A percentile compares a stretch with the other conserved stretches of the same genome.
Evolutionary conservation across 768 basidiomycete species (phyloP).

Genomic region (Chalciporus piperatus): DNA sequence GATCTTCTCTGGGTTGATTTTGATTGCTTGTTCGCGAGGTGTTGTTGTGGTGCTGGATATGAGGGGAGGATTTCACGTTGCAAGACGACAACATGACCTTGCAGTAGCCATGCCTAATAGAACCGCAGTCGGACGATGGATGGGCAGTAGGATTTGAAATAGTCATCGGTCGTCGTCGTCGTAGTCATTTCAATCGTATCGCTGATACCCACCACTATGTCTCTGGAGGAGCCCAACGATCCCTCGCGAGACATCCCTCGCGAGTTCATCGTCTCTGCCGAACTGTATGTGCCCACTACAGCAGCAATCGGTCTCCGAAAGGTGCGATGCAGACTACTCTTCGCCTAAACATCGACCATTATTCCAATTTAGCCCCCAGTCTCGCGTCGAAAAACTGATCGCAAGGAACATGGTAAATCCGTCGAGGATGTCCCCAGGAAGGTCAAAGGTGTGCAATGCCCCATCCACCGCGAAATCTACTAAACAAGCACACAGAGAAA

Average conservation of each 20-base stretch:
- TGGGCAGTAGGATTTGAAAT: no score
- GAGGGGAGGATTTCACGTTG: not conserved
- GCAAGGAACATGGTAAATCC: constrained; percentile 38
- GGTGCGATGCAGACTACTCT: constrained; percentile 36
- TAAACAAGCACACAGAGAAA: constrained; percentile 49
- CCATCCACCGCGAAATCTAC: not conserved
- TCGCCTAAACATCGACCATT: not conserved
- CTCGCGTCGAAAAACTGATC: constrained; percentile 56
- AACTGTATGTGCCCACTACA: constrained; percentile 58
- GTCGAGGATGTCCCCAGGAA: constrained; percentile 49
- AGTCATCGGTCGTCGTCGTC: no score
- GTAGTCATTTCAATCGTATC: no score
- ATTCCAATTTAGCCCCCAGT: constrained; percentile 37
- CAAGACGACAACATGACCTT: constrained; percentile 3
- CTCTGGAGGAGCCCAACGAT: not conserved
- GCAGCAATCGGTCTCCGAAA: constrained; percentile 53
- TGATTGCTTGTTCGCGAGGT: constrained; percentile 12
- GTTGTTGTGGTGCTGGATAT: constrained; percentile 5
- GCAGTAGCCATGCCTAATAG: constrained; percentile 1
- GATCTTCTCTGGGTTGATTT: constrained; percentile 10
- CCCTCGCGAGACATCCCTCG: constrained; percentile 18
- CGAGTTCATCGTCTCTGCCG: constrained; percentile 62
- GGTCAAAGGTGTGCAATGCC: constrained; percentile 51
- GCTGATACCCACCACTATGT: no score
- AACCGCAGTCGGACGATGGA: not conserved